Evolutionary conservation across 2,329 filamentous ascomycete genomes (phyloP), one percentile per base, ranked within the genome.

Genomic region (Sporothrix phasma): DNA sequence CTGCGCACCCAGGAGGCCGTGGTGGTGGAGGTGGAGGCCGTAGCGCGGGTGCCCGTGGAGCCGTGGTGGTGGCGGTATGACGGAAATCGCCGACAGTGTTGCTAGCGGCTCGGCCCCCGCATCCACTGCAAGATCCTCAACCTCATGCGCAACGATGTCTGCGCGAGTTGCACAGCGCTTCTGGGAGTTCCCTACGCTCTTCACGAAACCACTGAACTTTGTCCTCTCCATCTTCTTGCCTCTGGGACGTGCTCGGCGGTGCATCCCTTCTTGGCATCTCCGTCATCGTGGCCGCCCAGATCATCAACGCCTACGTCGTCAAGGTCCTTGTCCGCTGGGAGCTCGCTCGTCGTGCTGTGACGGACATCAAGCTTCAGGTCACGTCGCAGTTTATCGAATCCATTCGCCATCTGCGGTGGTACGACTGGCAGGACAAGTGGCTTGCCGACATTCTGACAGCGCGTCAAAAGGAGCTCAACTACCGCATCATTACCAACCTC

Each of bases 111-210:
- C 66, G 2, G 63, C 66, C 2, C 83, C 88, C 2, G 90, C 92
- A 0, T 91, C 89, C 0, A 93, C 92, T 75, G 92, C 7, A 96
- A 96, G 72, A 94, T 96, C 61, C 82, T 96, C 66, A 96, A 96
- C 70, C 76, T 96, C 2, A 89, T 96, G 79, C 86, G 90, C 58
- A 86, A 83, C 65, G 90, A 94, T 72, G 89, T 88, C 0, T 94
- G 93, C 71, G 88, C 92, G 72, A n/a, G 84, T 93, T 45, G 84
- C 90, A 2, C 90, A 93, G 70, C 78, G 89, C 49, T 94, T 96
- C 70, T 96, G 92, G 92, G 92, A 96, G 66, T 89, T 94, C 61
- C 82, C 88, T 1, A 79, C 80, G n/a, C 77, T 96, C 1, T 77
- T 95, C 46, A 87, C 87, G 3, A 89, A 88, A 66, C 92, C 92